Conservation (phyloP, 2,329 filamentous ascomycete species). For the Amauroascus verrucosus region DNA sequence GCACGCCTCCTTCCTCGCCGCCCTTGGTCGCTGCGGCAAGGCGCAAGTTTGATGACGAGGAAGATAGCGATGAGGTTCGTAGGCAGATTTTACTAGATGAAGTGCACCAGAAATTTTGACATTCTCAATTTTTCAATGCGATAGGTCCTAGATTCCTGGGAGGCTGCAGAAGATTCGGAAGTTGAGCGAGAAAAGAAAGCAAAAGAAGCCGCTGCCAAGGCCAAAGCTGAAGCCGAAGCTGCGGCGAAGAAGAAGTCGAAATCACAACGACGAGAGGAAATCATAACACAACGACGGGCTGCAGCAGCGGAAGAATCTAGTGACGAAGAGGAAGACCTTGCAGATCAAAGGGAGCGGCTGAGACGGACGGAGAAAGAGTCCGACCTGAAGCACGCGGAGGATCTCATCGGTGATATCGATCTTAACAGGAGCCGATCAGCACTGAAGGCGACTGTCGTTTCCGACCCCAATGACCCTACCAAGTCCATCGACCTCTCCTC, state of each 20-base stretch:
- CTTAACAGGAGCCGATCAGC: slow-evolving; percentile 56
- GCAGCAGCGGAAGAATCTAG: slow-evolving; percentile 49
- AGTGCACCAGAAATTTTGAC: neutral
- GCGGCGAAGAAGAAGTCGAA: slow-evolving; percentile 87
- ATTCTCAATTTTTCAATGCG: neutral
- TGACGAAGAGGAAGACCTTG: slow-evolving; percentile 63
- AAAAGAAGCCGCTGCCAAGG: slow-evolving; percentile 75
- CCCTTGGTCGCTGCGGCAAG: slow-evolving; percentile 39
- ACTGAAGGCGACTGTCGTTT: slow-evolving; percentile 55
- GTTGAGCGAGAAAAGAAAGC: slow-evolving; percentile 90
- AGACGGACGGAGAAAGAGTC: slow-evolving; percentile 73
- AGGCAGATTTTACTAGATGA: neutral
- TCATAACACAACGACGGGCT: slow-evolving; percentile 51
- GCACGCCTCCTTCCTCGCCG: slow-evolving; percentile 41
- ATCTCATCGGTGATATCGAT: slow-evolving; percentile 70
- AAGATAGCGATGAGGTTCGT: slow-evolving; percentile 67
- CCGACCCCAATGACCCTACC: slow-evolving; percentile 59
- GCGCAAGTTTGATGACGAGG: slow-evolving; percentile 84
- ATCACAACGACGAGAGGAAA: slow-evolving; percentile 73
- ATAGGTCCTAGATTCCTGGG: slow-evolving; percentile 91
- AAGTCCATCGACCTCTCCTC: slow-evolving; percentile 70
- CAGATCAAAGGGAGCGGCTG: slow-evolving; percentile 62
- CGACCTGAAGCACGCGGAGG: slow-evolving; percentile 80
- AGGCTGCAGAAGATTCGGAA: slow-evolving; percentile 92
- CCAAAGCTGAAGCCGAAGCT: slow-evolving; percentile 78